Conservation (phyloP, 306 rosid genomes). For the Begonia fuchsioides region DNA sequence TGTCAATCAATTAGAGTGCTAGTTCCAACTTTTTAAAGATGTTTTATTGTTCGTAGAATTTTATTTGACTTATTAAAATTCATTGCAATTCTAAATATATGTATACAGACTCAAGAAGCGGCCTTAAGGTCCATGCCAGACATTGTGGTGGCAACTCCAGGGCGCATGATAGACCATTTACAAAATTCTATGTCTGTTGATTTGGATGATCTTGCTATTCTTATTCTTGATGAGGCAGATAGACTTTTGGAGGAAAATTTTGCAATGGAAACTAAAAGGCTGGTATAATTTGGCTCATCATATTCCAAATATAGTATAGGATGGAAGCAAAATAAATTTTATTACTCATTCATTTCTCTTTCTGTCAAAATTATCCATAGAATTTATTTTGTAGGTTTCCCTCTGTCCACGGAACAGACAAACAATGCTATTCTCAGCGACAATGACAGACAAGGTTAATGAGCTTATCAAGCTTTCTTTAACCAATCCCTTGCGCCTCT, state of each 20-base stretch:
- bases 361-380: slow-evolving; percentile 2
- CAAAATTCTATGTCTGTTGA: slow-evolving; percentile 93
- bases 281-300: slow-evolving; percentile 29
- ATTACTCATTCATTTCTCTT: slow-evolving; percentile 2
- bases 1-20: too few species aligned
- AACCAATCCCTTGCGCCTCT: slow-evolving; percentile 77
- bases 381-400: slow-evolving; percentile 42
- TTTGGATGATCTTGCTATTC: slow-evolving; percentile 92
- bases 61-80: too few species aligned
- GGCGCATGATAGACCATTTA: slow-evolving; percentile 95
- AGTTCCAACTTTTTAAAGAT: too few species aligned
- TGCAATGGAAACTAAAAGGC: slow-evolving; percentile 79
- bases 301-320: slow-evolving; percentile 1
- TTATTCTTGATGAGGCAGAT: slow-evolving; percentile 98
- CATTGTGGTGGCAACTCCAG: slow-evolving; percentile 97
- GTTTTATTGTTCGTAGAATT: too few species aligned
- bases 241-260: slow-evolving; percentile 93
- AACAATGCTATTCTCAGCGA: slow-evolving; percentile 97
- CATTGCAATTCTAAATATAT: too few species aligned
- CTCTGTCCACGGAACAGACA: slow-evolving; percentile 86
- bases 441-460: slow-evolving; percentile 86
- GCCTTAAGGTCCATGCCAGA: slow-evolving; percentile 94
- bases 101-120: slow-evolving; percentile 59
- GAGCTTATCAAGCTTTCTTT: slow-evolving; percentile 86
- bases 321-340: slow-evolving; percentile 4